A percentile compares a stretch with the other conserved stretches of the same genome.
phyloP scores from a whole-genome alignment of 1,139 yeast genomes.

The Geotrichum candidum region DNA sequence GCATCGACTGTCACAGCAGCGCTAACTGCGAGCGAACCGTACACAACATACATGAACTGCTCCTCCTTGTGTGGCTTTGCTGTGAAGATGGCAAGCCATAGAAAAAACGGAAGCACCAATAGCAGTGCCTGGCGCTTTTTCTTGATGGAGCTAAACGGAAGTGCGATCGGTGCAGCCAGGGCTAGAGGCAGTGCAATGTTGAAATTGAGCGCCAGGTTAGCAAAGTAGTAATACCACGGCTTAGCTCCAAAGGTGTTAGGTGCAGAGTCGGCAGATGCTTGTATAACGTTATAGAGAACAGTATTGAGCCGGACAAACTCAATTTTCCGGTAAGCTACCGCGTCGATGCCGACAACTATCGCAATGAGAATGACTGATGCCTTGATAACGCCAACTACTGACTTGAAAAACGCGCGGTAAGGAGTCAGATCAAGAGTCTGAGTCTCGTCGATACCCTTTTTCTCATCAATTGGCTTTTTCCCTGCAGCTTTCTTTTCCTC shows the following conservation, averaged over 20 bases:
- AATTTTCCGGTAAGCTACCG: constrained; percentile 54
- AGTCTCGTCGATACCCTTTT: not conserved
- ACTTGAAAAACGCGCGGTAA: constrained; percentile 3
- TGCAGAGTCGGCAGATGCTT: constrained; percentile 60
- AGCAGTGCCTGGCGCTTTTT: constrained; percentile 8
- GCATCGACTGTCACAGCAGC: constrained; percentile 48
- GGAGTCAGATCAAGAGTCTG: not conserved
- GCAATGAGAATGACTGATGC: constrained; percentile 23
- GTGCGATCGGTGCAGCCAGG: constrained; percentile 35
- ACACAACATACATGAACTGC: constrained; percentile 79
- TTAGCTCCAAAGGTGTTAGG: constrained; percentile 91
- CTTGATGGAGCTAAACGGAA: constrained; percentile 14
- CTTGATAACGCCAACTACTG: constrained; percentile 14
- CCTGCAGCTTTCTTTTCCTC: not conserved
- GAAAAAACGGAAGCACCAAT: constrained; percentile 40
- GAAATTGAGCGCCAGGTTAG: constrained; percentile 69
- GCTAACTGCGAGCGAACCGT: constrained; percentile 58
- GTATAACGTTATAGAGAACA: constrained; percentile 73
- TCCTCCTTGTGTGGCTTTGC: constrained; percentile 91
- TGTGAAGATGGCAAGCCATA: constrained; percentile 66
- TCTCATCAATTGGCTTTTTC: not conserved
- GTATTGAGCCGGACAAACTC: constrained; percentile 77
- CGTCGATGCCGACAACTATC: constrained; percentile 49
- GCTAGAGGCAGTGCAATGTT: constrained; percentile 51
- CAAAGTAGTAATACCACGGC: constrained; percentile 67